These are phyloP conservation scores for Tulasnella sp. DNA, from an alignment of 768 basidiomycete genomes.

Conservation along the genomic window DNA sequence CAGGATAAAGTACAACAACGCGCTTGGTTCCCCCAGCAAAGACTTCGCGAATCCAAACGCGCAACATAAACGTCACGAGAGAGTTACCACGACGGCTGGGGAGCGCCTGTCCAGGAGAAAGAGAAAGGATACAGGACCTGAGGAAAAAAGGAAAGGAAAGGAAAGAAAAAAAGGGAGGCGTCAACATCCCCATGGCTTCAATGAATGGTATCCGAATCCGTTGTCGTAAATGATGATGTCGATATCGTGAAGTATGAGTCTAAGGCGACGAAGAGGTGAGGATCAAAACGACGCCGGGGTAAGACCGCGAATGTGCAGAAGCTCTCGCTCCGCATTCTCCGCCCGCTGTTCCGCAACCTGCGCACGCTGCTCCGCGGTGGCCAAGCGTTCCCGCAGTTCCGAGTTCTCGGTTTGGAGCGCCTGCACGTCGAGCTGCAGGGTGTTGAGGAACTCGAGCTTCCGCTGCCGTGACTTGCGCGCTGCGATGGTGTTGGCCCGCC, in stretches of 20 bases:
- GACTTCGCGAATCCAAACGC: neutral
- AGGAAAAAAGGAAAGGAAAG: neutral
- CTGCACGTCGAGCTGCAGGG: slow-evolving; percentile 39
- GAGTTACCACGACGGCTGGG: neutral
- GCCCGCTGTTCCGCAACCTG: neutral
- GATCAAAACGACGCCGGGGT: neutral
- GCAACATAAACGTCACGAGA: neutral
- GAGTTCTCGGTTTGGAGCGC: neutral
- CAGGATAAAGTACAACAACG: neutral
- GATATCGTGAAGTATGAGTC: neutral
- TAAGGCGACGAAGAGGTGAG: neutral
- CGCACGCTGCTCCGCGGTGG: neutral
- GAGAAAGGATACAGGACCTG: neutral
- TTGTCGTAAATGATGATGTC: neutral
- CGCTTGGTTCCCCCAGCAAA: neutral
- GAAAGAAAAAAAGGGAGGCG: neutral
- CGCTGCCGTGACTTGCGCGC: slow-evolving; percentile 68
- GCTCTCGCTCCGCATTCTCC: neutral
- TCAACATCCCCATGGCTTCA: neutral
- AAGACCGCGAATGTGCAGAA: neutral
- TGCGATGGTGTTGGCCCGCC: slow-evolving; percentile 74
- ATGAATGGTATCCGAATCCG: neutral
- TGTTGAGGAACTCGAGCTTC: slow-evolving; percentile 55
- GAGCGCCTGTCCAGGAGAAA: neutral
- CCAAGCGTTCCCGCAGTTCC: neutral